Evolutionary conservation across 805 yeast species (phyloP), one percentile per base, ranked within the genome.

Genomic region (Yamadazyma endophytica): DNA sequence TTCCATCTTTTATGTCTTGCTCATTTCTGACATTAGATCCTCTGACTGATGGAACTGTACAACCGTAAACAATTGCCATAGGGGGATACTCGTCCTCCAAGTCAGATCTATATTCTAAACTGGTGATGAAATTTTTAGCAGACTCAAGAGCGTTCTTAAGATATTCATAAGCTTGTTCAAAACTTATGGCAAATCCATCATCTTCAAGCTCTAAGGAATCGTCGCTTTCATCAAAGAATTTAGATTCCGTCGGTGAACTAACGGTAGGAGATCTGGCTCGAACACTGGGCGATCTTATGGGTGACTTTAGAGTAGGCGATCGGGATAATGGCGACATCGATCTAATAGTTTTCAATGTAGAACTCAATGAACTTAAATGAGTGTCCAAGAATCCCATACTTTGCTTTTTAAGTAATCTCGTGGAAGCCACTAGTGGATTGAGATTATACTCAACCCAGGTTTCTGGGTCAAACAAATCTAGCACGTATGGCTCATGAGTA

Each of bases 391-490:
- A 17, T 4, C 24, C 15, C 4, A 28, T 14, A 11, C 15, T 9
- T 5, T 25, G 12, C 20, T 34, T 41, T 21, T 21, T 35, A 14
- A 29, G 17, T 5, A 41, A 17, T 18, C 46, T 29, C n/a, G 48
- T 52, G 32, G 50, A 56, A 19, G 75, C 58, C 1, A 86, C 92
- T 29, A 85, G 59, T 0, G 96, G 96, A 18, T 82, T 80, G 23
- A 88, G 56, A 30, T 79, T 77, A 47, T 81, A 79, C 40, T 79
- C 73, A 7, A 74, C 77, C 97, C 97, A 89, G 11, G 75, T 74
- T 6, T 85, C 70, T 1, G 86, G 82, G 46, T 89, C 80, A 48
- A 82, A 89, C 46, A 74, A 85, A 61, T 89, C 95, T 14, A 87
- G 50, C 35, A 74, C 74, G 46, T 74, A 73, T 27, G 67, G 63